Evolutionary conservation across 1,284 basidiomycete genomes (phyloP), one percentile per base, ranked within the genome.

Genomic region (Puccinia novopanici): DNA sequence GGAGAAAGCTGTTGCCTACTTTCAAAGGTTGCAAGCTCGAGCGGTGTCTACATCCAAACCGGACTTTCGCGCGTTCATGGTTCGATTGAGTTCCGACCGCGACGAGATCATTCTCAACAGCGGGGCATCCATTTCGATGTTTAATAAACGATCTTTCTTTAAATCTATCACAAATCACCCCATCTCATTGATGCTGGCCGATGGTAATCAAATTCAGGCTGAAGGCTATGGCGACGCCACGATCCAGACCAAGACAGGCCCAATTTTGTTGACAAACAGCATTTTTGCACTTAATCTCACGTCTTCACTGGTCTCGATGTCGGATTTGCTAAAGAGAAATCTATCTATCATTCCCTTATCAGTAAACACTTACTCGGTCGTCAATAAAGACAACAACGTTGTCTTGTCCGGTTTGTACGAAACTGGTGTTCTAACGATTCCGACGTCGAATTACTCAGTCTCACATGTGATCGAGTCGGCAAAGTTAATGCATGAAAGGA

Each of bases 221-320:
- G 65, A 67, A 45, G 65, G 65, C 4, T 67, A 67, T 24, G 65
- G 65, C 9, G 65, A 45, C 34, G 65, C 65, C 8, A 34, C 10
- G 12, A 34, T 67, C 19, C 4, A 3, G 4, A 67, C 65, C 8
- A 12, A 17, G 4, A n/a, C n/a, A 1, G 65, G 65, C 4, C 45
- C 45, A 10, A 9, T 67, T 2, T 24, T 48, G 15, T 48, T 67
- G 12, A 40, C 9, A 10, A 48, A 22, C 45, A 45, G 30, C 10
- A 42, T 67, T 45, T 67, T 24, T 30, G 65, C 65, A 19, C 65
- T 40, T 17, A 3, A 22, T 3, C 22, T 67, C 2, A n/a, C 45
- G 3, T 67, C 65, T 5, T 67, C 40, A 2, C 19, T 67, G 17
- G 10, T n/a, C n/a, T n/a, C n/a, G n/a, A n/a, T n/a, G n/a, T n/a